Evolutionary conservation across 805 yeast genomes (phyloP), one percentile per base, ranked within the genome.

Genomic region (Schizosaccharomyces cryophilus): DNA sequence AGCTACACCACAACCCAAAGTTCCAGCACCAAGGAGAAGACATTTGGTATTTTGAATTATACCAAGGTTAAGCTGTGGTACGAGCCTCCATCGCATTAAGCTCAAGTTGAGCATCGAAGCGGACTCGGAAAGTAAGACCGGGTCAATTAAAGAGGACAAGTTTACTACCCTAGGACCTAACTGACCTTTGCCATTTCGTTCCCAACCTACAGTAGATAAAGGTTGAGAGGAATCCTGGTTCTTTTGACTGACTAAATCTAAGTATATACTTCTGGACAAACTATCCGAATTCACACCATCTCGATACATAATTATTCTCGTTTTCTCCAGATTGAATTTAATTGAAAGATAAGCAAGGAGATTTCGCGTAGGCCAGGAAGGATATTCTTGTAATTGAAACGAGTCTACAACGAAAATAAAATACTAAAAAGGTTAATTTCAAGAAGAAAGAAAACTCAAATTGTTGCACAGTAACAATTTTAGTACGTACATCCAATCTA

Each of bases 1-100:
- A 0, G 94, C 78, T 5, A 93, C 90, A 67, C 90, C 90, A 63
- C 94, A 84, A 0, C 98, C 99, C 6, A 94, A 75, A 2, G 99
- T 93, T 5, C 99, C 99, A 0, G 97, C 85, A 0, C 99, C 99
- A n/a, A 93, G 75, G 17, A 93, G 73, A 54, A 93, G 71, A 47
- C 89, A 84, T 64, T 77, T 83, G 11, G 83, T 78, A 19, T 71
- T 63, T 64, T 80, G 78, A 26, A 93, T 74, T 1, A 72, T 68
- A 5, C 85, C 89, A 58, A 93, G 73, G 67, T 93, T 79, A 3
- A 93, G 69, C 7, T 80, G 77, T 0, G 98, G 97, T 0, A 86
- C 87, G 19, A 93, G 79, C 65, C 98, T 77, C 99, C 99, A 93
- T 68, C 88, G 87, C 98, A 93, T 93, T 56, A 93, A 74, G 72